These are phyloP conservation scores for Emergomyces orientalis DNA, from an alignment of 2,329 filamentous ascomycete species.

Conservation along the genomic window DNA sequence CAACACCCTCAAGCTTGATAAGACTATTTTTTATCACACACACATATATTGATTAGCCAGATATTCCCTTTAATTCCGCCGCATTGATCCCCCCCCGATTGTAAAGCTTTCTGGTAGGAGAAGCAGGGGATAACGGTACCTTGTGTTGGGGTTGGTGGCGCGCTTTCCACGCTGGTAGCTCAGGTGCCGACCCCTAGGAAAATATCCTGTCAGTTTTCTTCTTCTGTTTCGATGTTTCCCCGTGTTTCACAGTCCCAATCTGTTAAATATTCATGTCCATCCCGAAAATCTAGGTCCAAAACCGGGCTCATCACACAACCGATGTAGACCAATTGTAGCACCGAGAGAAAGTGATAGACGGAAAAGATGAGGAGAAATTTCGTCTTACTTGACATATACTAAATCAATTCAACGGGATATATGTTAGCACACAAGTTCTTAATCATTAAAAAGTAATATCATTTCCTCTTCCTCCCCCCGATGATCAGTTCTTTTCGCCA, in stretches of 20 bases:
- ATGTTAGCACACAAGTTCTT: constrained; percentile 24
- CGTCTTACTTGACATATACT: constrained; percentile 87
- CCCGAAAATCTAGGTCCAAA: neutral
- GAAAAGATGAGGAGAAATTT: constrained; percentile 15
- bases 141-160: constrained; percentile 80
- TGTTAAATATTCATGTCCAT: neutral
- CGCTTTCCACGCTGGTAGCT: constrained; percentile 95
- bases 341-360: neutral
- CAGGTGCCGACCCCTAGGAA: constrained; percentile 82
- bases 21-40: constrained; percentile 44
- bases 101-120: neutral
- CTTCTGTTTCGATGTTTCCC: neutral
- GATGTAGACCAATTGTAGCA: neutral
- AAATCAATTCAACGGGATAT: constrained; percentile 21
- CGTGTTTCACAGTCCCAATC: neutral
- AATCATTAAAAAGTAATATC: neutral
- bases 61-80: neutral
- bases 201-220: constrained; percentile 14
- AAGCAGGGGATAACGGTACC: constrained; percentile 21
- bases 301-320: neutral
- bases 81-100: neutral
- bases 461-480: neutral
- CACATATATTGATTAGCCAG: constrained; percentile 16
- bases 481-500: too few relatives aligned
- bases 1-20: constrained; percentile 98